Evolutionary conservation across 306 rosid species (phyloP).

Genomic region (Acacia acuminata): DNA sequence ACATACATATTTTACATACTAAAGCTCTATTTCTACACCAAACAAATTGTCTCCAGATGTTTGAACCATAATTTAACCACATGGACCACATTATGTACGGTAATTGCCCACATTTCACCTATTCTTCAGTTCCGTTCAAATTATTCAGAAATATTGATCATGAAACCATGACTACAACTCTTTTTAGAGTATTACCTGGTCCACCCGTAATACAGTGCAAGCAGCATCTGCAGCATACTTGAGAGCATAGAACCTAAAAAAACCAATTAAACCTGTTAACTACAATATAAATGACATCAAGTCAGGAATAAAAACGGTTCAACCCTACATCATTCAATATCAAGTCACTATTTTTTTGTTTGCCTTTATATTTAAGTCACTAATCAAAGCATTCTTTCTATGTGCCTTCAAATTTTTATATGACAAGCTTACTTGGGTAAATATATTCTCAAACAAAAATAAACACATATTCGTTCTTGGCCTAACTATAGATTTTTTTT

Average conservation of each 20-base stretch:
- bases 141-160: not conserved
- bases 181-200: constrained; percentile 63
- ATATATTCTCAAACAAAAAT: not conserved
- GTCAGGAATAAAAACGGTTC: not conserved
- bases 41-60: not conserved
- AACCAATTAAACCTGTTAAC: constrained; percentile 13
- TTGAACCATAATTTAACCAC: not conserved
- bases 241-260: constrained; percentile 78
- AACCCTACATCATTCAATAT: constrained; percentile 12
- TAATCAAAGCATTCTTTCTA: not conserved
- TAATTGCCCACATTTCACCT: not conserved
- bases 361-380: constrained; percentile 1
- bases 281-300: not conserved
- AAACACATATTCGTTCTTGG: not conserved
- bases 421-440: not conserved
- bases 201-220: constrained; percentile 94
- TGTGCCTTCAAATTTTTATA: not conserved
- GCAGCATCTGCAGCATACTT: constrained; percentile 97
- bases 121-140: not conserved
- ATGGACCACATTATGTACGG: not conserved
- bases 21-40: not conserved
- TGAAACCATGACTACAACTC: not conserved
- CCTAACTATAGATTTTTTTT: not conserved
- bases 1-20: not conserved
- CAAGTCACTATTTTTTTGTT: not conserved